Conservation (phyloP, 345 rosid genomes). For the Salix dunnii region DNA sequence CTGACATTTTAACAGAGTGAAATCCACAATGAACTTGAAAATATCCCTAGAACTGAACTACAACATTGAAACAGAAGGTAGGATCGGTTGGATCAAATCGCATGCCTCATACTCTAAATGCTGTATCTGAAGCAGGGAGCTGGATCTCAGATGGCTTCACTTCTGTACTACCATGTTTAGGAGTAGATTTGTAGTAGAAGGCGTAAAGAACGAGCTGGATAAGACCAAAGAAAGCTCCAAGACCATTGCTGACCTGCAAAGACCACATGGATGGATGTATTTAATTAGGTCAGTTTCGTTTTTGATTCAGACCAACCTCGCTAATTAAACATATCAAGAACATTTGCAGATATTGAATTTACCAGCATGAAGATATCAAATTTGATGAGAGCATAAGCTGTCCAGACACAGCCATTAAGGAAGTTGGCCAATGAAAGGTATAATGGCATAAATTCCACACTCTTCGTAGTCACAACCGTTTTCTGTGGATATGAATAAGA, state of each 20-base stretch:
- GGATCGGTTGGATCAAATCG: too few relatives aligned
- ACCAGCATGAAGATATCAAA: slow-evolving; percentile 39
- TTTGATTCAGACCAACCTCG: background rate
- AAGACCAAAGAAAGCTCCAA: slow-evolving; percentile 39
- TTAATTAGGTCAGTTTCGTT: background rate
- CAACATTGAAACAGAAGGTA: too few relatives aligned
- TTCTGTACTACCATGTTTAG: slow-evolving; percentile 2
- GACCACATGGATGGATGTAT: background rate
- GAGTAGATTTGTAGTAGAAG: slow-evolving; percentile 30
- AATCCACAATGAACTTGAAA: too few relatives aligned
- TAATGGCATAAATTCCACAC: slow-evolving; percentile 52
- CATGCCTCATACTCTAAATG: background rate
- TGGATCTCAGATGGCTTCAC: slow-evolving; percentile 44
- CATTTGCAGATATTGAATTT: background rate
- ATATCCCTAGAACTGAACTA: too few relatives aligned
- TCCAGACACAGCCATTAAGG: slow-evolving; percentile 35
- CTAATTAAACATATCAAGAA: background rate
- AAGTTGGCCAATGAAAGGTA: slow-evolving; percentile 37
- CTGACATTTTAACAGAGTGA: too few relatives aligned
- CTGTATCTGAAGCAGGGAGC: background rate
- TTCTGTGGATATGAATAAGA: slow-evolving; percentile 17
- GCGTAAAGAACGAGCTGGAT: slow-evolving; percentile 42
- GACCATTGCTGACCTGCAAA: slow-evolving; percentile 56
- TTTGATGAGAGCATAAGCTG: slow-evolving; percentile 40
- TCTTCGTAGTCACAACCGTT: slow-evolving; percentile 44